Base-by-base conservation (phyloP, 2,329 filamentous ascomycete species). In the Fusarium algeriense region DNA sequence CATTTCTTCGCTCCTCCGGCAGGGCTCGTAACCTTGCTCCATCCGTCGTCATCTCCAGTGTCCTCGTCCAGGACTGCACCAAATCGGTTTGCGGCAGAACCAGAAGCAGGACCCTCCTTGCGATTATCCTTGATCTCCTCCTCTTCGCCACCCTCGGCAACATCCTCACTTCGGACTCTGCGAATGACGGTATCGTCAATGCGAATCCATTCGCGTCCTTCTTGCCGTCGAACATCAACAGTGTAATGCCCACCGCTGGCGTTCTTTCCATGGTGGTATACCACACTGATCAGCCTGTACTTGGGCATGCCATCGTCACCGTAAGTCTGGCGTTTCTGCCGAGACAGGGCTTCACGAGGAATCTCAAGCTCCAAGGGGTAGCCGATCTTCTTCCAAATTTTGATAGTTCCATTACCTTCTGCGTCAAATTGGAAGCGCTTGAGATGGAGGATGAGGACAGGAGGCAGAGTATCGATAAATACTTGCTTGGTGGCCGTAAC, bases 351-450 rank as follows among this genome's bases (percentile, higher is more conserved):
- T 78, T 98, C 95, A 62, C 91, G 92, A 1, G 96, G 96, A 69
- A 99, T 94, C 79, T 98, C 95, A 54, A 99, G 86, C 77, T 98
- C 95, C 32, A 99, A 85, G 1, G 96, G 96, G 78, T 99, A 99
- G 23, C 94, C 95, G 64, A 99, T 87, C 84, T 95, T 97, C 85
- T 98, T 99, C 93, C 95, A 98, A 71, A 98, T 97, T 85, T 99
- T 99, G 77, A 97, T 92, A 1, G 94, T 97, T 28, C 94, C 94
- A 46, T 78, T 76, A 46, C 91, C 93, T 63, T 91, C 89, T 67
- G 91, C 93, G 76, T 98, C 94, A 76, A 97, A 98, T 76, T 98
- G 94, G 86, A 99, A 99, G 46, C 96, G 93, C 84, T 99, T 99
- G 44, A 99, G 87, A 78, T 99, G 96, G 12, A 99, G 87, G 58